A percentile compares a stretch with the other conserved stretches of the same genome.
Conservation (phyloP, 306 rosid species). For the Rosa persica region DNA sequence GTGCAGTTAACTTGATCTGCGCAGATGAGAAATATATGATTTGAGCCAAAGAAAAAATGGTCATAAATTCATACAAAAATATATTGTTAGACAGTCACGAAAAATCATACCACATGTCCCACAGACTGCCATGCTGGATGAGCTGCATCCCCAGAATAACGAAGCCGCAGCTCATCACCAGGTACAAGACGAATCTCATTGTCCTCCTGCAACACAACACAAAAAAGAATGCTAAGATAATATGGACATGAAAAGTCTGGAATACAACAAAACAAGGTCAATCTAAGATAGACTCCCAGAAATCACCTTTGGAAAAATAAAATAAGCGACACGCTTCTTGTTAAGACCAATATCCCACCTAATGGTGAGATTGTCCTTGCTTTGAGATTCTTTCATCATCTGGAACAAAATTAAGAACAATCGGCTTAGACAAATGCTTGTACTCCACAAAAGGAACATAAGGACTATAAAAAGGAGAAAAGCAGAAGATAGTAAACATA, state of each 20-base stretch:
- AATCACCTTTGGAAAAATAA: conserved; percentile 91
- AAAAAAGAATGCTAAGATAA: conserved; percentile 5
- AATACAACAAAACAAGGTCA: background rate
- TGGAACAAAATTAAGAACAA: conserved; percentile 37
- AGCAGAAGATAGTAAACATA: conserved; percentile 25
- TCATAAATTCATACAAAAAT: background rate
- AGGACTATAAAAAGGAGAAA: background rate
- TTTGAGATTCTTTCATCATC: conserved; percentile 99
- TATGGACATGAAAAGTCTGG: background rate
- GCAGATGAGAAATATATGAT: background rate
- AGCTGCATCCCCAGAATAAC: conserved; percentile 99
- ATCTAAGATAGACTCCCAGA: background rate
- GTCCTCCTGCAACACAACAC: conserved; percentile 69
- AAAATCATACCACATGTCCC: conserved; percentile 86
- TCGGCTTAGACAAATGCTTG: background rate
- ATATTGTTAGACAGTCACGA: background rate
- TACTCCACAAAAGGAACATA: too few relatives aligned
- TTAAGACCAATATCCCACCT: conserved; percentile 99
- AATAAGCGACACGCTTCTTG: conserved; percentile 96
- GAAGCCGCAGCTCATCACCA: conserved; percentile 94
- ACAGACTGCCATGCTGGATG: conserved; percentile 99
- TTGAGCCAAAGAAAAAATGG: background rate
- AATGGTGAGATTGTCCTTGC: conserved; percentile 92
- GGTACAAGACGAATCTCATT: conserved; percentile 98
- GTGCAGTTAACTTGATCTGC: conserved; percentile 96